Evolutionary conservation across 2,329 filamentous ascomycete species (phyloP).

Genomic region (Claviceps humidiphila): DNA sequence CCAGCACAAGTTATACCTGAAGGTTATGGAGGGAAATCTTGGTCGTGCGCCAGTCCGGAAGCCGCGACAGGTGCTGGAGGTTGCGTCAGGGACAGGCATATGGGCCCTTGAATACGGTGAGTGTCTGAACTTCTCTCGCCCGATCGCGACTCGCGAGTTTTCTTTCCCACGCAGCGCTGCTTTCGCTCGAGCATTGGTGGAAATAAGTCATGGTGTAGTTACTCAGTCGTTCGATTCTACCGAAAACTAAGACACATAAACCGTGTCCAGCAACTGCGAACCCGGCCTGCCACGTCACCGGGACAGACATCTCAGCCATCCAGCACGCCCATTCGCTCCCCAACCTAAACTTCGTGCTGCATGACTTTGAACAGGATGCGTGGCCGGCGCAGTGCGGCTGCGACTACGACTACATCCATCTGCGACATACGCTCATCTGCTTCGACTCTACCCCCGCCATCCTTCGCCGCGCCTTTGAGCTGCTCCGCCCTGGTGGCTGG

Average conservation of each 20-base stretch:
- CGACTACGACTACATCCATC: conserved; percentile 42
- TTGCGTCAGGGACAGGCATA: conserved; percentile 37
- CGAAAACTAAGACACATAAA: too few species aligned
- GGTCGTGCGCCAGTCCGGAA: conserved; percentile 29
- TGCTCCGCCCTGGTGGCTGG: conserved; percentile 27
- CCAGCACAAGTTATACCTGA: conserved; percentile 19
- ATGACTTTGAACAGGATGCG: conserved; percentile 36
- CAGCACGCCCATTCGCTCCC: conserved; percentile 23
- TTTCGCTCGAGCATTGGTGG: too few species aligned
- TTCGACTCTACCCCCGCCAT: conserved; percentile 36
- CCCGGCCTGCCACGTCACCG: conserved; percentile 25
- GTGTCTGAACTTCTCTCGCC: background rate
- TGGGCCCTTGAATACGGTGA: conserved; percentile 38
- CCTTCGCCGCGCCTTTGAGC: conserved; percentile 30
- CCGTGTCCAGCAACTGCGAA: conserved; percentile 15
- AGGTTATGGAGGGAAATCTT: conserved; percentile 29
- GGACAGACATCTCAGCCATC: conserved; percentile 34
- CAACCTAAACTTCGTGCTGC: conserved; percentile 41
- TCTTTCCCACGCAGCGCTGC: too few species aligned
- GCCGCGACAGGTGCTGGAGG: conserved; percentile 30
- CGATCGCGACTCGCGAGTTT: too few species aligned
- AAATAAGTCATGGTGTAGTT: too few species aligned
- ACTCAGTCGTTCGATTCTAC: too few species aligned
- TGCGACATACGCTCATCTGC: conserved; percentile 35
- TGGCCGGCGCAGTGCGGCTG: conserved; percentile 29